These are phyloP conservation scores for Orbilia oligospora DNA, from an alignment of 2,329 filamentous ascomycete genomes.

Conservation along the genomic window DNA sequence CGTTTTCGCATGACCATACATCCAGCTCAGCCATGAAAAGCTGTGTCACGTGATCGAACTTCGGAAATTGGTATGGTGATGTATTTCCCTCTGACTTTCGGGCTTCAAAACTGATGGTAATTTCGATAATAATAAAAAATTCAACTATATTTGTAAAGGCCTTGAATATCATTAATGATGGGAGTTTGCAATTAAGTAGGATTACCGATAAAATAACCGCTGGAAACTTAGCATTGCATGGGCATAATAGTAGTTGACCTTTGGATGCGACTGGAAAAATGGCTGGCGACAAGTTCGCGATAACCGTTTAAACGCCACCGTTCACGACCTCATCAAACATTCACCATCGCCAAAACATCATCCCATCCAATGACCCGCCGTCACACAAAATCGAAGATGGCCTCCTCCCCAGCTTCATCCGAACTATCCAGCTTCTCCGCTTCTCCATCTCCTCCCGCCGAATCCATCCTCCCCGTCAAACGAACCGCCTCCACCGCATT, in stretches of 20 bases:
- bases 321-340: conserved; percentile 21
- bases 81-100: conserved; percentile 3
- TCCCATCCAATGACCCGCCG: conserved; percentile 56
- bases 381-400: conserved; percentile 56
- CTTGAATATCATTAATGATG: neutral
- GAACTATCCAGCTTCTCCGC: conserved; percentile 64
- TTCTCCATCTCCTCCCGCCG: conserved; percentile 54
- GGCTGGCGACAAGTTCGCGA: conserved; percentile 26
- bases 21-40: too few species aligned
- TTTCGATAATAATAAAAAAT: neutral
- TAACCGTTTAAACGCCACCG: conserved; percentile 31
- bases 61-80: neutral
- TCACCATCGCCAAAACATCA: conserved; percentile 61
- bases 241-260: neutral
- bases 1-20: too few species aligned
- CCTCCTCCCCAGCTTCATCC: conserved; percentile 69
- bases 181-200: neutral
- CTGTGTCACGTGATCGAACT: conserved; percentile 13
- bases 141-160: neutral
- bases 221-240: neutral
- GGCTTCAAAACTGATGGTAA: neutral
- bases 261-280: conserved; percentile 18
- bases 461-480: conserved; percentile 58
- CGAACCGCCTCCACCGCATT: conserved; percentile 65
- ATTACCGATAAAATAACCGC: neutral